Evolutionary conservation across 2,329 filamentous ascomycete genomes (phyloP), one percentile per base, ranked within the genome.

Genomic region (Aspergillus caelatus): DNA sequence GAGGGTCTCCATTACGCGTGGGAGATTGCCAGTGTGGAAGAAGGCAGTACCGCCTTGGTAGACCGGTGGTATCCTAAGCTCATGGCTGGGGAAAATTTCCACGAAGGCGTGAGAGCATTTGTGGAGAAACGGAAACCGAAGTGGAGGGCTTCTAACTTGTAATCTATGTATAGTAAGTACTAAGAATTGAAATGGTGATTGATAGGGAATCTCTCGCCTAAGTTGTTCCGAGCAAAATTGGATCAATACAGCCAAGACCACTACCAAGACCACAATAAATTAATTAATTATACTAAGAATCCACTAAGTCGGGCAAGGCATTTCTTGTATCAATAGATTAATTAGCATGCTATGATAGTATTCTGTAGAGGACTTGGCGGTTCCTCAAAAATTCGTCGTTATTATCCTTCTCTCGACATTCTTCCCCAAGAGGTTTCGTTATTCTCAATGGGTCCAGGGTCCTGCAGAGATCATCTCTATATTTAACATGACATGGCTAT

Each of bases 31-130:
- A 86, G 88, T n/a, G 89, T 88, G 0, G 86, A 88, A 74, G 82
- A 85, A 62, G 89, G 79, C 7, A 91, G 88, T 36, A 81, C 81
- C 65, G 72, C 84, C 58, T 72, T 90, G 57, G 82, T 84, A 11
- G 81, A 86, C 64, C 83, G 84, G 1, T 84, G 88, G 80, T 91
- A 87, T 71, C 78, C 78, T 50, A 80, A 79, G 57, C 82, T 93
- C 54, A 82, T 89, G 62, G 83, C 79, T 1, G 89, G 87, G 0
- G 88, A 89, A 62, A 94, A 94, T 74, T 88, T 92, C 79, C 84
- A 83, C 53, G 91, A 93, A 77, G 91, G 91, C 0, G 83, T 93
- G 23, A 80, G 77, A 77, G 91, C 90, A 65, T 94, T 93, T 80
- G 88, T 90, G 28, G 90, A 93, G 83, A 91, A 88, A 81, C 81